phyloP scores from a whole-genome alignment of 2,329 filamentous ascomycete species.

The Neoarthrinium moseri region DNA sequence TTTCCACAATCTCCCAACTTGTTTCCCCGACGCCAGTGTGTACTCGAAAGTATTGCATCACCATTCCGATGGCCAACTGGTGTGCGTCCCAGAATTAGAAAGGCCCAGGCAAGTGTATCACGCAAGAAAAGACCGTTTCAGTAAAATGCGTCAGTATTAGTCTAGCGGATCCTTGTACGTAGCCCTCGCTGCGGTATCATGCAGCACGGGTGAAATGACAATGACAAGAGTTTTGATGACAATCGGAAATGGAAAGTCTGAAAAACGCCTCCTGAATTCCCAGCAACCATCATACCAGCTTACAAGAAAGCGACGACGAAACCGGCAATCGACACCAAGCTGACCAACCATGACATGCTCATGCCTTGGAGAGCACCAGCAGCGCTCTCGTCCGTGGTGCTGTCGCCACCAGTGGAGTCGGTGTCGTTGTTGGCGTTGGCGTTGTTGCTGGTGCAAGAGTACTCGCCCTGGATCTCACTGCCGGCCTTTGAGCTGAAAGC shows the following conservation, averaged over 20 bases:
- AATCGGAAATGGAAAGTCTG: conserved; percentile 23
- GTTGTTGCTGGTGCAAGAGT: conserved; percentile 51
- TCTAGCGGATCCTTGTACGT: conserved; percentile 42
- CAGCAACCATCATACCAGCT: conserved; percentile 21
- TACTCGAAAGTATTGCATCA: no score
- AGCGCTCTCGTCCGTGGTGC: conserved; percentile 32
- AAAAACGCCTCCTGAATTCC: conserved; percentile 18
- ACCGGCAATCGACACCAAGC: conserved; percentile 44
- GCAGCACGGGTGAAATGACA: conserved; percentile 21
- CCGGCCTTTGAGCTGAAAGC: conserved; percentile 41
- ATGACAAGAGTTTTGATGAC: conserved; percentile 29
- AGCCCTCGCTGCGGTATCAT: conserved; percentile 23
- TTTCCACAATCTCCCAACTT: no score
- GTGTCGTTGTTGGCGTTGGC: conserved; percentile 51
- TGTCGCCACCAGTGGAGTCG: conserved; percentile 26
- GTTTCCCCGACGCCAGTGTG: no score
- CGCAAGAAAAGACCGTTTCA: conserved; percentile 17
- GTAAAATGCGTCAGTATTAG: conserved; percentile 39
- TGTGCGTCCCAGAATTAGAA: background rate
- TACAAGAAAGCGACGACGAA: conserved; percentile 51
- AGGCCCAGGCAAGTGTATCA: conserved; percentile 8
- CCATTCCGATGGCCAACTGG: no score
- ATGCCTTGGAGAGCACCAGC: conserved; percentile 42
- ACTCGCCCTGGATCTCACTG: conserved; percentile 47
- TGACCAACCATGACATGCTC: conserved; percentile 46